Percentiles rank a stretch among this genome's conserved stretches.
Conservation (phyloP, 768 basidiomycete genomes). For the Russula emetica region DNA sequence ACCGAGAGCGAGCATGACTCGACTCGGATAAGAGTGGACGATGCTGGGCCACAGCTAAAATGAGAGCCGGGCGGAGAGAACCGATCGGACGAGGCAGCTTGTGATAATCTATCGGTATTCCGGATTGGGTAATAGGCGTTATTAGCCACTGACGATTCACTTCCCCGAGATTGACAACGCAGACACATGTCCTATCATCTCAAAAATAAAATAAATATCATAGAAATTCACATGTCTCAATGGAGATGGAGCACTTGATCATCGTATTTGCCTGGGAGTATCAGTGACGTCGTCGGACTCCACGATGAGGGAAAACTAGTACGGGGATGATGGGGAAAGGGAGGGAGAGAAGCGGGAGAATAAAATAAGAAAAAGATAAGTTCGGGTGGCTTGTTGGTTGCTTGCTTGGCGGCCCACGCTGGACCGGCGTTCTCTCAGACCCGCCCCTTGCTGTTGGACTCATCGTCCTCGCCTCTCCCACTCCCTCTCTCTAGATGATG, state of each 20-base stretch:
- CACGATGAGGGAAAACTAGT: neutral
- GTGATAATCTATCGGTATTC: constrained; percentile 3
- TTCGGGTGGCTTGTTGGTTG: neutral
- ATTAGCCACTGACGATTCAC: too few species aligned
- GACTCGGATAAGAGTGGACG: neutral
- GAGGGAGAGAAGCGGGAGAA: neutral
- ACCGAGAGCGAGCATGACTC: neutral
- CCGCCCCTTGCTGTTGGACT: neutral
- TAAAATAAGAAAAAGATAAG: neutral
- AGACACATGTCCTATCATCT: neutral
- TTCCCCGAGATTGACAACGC: too few species aligned
- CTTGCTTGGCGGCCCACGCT: neutral
- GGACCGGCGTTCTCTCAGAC: neutral
- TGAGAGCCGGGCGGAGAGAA: too few species aligned
- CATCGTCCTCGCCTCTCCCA: neutral
- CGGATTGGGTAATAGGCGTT: neutral
- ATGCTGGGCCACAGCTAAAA: too few species aligned
- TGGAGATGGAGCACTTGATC: neutral
- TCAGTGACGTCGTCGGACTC: neutral
- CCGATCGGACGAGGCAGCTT: neutral
- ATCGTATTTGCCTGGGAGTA: too few species aligned
- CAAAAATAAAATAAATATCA: neutral
- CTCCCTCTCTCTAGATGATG: constrained; percentile 35
- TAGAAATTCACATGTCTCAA: neutral
- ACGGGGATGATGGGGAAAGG: neutral